Conservation (phyloP, 139 green algal species). For the Choricystis sp. region DNA sequence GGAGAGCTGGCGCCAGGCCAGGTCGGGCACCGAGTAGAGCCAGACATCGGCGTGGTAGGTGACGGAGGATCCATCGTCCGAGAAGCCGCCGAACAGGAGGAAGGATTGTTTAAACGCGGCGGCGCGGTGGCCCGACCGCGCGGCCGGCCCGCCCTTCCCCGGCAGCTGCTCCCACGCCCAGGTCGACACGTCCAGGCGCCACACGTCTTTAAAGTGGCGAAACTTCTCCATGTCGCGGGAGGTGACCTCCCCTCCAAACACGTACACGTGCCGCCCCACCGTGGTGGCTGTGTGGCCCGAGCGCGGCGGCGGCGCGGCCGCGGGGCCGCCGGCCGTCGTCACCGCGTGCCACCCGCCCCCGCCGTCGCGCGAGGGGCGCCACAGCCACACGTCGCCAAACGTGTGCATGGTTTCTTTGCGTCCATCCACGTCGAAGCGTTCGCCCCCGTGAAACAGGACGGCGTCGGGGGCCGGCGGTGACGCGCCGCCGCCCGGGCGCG, state of each 20-base stretch:
- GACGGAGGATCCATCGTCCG: conserved; percentile 38
- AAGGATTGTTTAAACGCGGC: conserved; percentile 52
- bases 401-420: background rate
- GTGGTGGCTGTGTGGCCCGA: conserved; percentile 72
- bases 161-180: conserved; percentile 82
- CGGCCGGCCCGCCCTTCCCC: conserved; percentile 40
- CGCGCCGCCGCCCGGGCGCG: no score
- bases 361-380: background rate
- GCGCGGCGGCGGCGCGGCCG: conserved; percentile 49
- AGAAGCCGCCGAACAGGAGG: conserved; percentile 91
- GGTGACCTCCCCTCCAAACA: conserved; percentile 95
- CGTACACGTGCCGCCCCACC: conserved; percentile 58
- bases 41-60: background rate
- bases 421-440: background rate
- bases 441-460: background rate
- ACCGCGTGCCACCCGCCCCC: background rate
- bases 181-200: conserved; percentile 72
- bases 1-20: background rate
- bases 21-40: background rate
- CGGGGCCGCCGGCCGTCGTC: background rate
- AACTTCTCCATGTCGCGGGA: conserved; percentile 76
- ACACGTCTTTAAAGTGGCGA: conserved; percentile 86
- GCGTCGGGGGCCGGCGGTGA: background rate
- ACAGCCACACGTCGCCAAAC: background rate
- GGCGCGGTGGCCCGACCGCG: conserved; percentile 84